Base-by-base conservation (phyloP, 2,329 filamentous ascomycete genomes). In the Alternaria sp. region DNA sequence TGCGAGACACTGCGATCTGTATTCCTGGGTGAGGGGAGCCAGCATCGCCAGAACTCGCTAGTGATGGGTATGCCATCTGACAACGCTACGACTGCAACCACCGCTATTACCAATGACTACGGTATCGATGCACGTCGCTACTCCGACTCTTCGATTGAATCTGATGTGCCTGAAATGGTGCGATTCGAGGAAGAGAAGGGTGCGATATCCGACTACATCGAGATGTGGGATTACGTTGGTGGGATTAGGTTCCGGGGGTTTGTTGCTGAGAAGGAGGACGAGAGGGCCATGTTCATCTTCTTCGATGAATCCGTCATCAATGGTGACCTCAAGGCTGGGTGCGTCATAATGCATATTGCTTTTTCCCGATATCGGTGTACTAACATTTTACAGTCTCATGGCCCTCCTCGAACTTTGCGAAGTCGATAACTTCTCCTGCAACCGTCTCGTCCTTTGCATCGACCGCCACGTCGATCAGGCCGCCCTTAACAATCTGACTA, bases 1-100 rank as follows among this genome's bases (percentile, higher is more conserved):
- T 97, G 94, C 85, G 93, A 94, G 90, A 90, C 90, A 87, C 92
- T 97, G 89, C 91, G 88, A 84, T 85, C 90, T 85, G 91, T 92
- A 85, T 97, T 97, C 89, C 92, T 91, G 87, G 94, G 92, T 97
- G 93, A 96, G 93, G 89, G 90, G 91, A 89, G 89, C 83, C 81
- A 84, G 86, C 87, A 83, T 81, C 83, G 84, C 85, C 86, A 89
- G 88, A 90, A 88, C 90, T 94, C 92, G 88, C 88, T 91, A 88
- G 90, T 91, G 87, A 89, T 91, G 89, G 90, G 88, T 94, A 88
- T 89, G 89, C 80, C 53, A 51, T 60, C 41, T 43, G 44, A 45
- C 27, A 36, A 32, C 44, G 54, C 28, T 48, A 59, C 52, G 45
- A 56, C 30, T 50, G 57, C 53, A 52, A 60, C 79, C 65, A 72